Conservation (phyloP, 345 rosid species). For the Moricandia arvensis region DNA sequence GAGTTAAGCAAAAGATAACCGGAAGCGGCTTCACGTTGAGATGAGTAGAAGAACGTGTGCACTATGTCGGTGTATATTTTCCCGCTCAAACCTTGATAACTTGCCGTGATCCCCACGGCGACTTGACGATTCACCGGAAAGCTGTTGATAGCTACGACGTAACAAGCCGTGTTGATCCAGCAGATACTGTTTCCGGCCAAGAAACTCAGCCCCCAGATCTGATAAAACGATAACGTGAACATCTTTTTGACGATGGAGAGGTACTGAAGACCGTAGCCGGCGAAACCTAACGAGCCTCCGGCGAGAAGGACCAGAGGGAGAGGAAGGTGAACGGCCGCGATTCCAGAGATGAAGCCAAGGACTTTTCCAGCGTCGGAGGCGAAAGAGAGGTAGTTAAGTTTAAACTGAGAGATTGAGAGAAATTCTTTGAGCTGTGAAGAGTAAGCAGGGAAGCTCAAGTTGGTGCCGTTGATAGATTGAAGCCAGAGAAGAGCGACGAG, state of each 20-base stretch:
- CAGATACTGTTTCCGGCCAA: conserved; percentile 92
- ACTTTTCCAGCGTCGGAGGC: conserved; percentile 94
- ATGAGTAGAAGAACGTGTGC: conserved; percentile 32
- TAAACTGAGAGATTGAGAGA: conserved; percentile 70
- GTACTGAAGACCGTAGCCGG: conserved; percentile 79
- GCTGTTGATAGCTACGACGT: conserved; percentile 48
- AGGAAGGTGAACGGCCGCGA: conserved; percentile 72
- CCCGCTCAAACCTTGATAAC: conserved; percentile 80
- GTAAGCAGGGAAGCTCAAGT: conserved; percentile 84
- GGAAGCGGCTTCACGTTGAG: conserved; percentile 41
- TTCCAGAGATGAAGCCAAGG: conserved; percentile 72
- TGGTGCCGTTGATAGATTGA: conserved; percentile 73
- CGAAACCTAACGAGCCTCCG: conserved; percentile 61
- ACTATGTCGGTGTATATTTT: conserved; percentile 70
- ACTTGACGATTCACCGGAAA: conserved; percentile 58
- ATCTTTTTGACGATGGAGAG: conserved; percentile 52
- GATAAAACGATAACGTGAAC: conserved; percentile 48
- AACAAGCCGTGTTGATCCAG: conserved; percentile 89
- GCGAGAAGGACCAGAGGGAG: conserved; percentile 67
- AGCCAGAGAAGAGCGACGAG: conserved; percentile 77
- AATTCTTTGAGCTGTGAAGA: conserved; percentile 76
- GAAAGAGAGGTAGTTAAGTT: conserved; percentile 81
- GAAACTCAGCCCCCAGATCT: conserved; percentile 60
- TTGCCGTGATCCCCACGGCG: conserved; percentile 64
- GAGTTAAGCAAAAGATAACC: conserved; percentile 68